Evolutionary conservation across 495 filamentous ascomycete species (phyloP), one percentile per base, ranked within the genome.

Genomic region (Clohesyomyces aquaticus): DNA sequence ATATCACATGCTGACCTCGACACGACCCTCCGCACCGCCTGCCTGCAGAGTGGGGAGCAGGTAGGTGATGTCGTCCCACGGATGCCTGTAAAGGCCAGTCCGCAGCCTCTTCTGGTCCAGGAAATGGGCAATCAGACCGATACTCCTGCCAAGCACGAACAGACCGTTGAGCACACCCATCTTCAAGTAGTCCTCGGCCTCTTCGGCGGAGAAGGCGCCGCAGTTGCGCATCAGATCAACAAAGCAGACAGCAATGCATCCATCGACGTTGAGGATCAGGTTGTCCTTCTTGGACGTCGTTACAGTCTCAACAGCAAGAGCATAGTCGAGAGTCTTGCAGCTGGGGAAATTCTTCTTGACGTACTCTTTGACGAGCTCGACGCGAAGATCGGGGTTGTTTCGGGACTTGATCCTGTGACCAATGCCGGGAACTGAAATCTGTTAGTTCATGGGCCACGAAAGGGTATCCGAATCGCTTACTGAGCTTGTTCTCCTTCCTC

Each of bases 201-300:
- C 88, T 74, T 91, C 88, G 16, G 82, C 75, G 73, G 81, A 85
- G 86, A 98, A 98, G 57, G 94, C 94, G 79, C 94, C 94, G 76
- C 92, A 97, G 86, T 96, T 93, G 78, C 95, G 90, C 79, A 98
- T 85, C 65, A 98, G 80, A 70, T 98, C 94, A 59, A 98, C 91
- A 78, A 98, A 98, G 87, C 93, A 98, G 73, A 98, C 94, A 68
- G 94, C 94, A 69, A 98, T 86, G 77, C 91, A 96, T 66, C 94
- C 94, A 76, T 98, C 94, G 55, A 98, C 94, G 83, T 98, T 98
- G 66, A 98, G 88, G 71, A 98, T 98, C 60, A 98, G 87, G 85
- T 98, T 98, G 81, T 98, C 94, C 85, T 98, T 98, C 89, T 98
- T 98, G 67, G 91, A 96, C 9, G 94, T 98, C 28, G 94, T 98